phyloP scores from a whole-genome alignment of 345 rosid genomes.

The Ricinus communis region DNA sequence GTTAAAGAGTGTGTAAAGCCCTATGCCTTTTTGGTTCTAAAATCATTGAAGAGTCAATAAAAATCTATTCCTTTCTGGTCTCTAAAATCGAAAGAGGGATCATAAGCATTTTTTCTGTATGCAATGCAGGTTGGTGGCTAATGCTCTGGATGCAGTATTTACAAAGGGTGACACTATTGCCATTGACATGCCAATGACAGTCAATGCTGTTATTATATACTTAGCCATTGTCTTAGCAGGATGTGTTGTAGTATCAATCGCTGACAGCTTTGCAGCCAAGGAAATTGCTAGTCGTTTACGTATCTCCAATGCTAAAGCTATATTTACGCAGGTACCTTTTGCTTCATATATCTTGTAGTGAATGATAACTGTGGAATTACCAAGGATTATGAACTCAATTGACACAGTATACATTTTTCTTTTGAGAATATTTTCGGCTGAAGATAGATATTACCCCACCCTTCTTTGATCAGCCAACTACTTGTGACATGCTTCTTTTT shows the following conservation, averaged over 20 bases:
- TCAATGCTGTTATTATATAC: conserved; percentile 75
- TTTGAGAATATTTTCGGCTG: background rate
- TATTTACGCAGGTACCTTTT: conserved; percentile 81
- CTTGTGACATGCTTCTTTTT: background rate
- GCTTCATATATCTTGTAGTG: background rate
- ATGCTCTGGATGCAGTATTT: conserved; percentile 57
- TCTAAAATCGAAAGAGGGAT: background rate
- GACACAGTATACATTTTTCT: background rate
- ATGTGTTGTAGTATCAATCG: conserved; percentile 80
- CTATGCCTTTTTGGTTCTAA: too few species aligned
- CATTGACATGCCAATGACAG: conserved; percentile 94
- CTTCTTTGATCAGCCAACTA: too few species aligned
- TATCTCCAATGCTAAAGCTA: conserved; percentile 74
- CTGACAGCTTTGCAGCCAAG: conserved; percentile 87
- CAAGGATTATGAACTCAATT: background rate
- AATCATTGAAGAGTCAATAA: too few species aligned
- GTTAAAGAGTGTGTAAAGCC: too few species aligned
- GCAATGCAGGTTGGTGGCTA: conserved; percentile 70
- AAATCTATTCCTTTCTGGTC: too few species aligned
- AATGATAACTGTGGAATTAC: background rate
- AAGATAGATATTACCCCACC: background rate
- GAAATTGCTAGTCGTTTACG: conserved; percentile 81
- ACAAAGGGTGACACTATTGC: conserved; percentile 82
- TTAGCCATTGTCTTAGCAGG: conserved; percentile 81
- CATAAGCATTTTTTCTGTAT: background rate